These are phyloP conservation scores for Leptographium wingfieldii DNA, from an alignment of 2,329 filamentous ascomycete genomes.

Conservation along the genomic window DNA sequence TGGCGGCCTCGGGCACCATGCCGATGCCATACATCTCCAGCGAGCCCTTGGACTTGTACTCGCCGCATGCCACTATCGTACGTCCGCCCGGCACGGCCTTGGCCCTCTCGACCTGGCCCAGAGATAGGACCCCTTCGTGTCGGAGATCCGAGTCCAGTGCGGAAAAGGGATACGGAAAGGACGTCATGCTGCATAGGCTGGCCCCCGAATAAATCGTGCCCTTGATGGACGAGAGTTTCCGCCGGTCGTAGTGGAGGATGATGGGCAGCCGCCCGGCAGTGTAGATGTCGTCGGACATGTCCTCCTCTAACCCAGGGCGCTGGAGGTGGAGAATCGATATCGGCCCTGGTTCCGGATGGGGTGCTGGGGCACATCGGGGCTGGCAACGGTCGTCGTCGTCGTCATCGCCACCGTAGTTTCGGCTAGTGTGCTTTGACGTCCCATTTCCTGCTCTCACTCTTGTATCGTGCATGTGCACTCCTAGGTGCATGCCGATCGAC, in stretches of 20 bases:
- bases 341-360: conserved; percentile 68
- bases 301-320: conserved; percentile 31
- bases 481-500: conserved; percentile 71
- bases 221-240: conserved; percentile 66
- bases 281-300: conserved; percentile 68
- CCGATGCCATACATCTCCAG: conserved; percentile 69
- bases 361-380: conserved; percentile 21
- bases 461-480: conserved; percentile 72
- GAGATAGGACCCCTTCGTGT: conserved; percentile 39
- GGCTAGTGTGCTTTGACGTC: conserved; percentile 18
- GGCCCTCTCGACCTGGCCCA: conserved; percentile 38
- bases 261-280: conserved; percentile 80
- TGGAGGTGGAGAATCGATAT: conserved; percentile 72
- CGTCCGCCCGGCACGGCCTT: conserved; percentile 41
- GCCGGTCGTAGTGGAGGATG: conserved; percentile 78
- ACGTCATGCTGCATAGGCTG: conserved; percentile 58
- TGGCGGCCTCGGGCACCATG: neutral
- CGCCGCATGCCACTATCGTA: conserved; percentile 70
- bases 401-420: conserved; percentile 31
- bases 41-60: conserved; percentile 84
- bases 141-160: conserved; percentile 48
- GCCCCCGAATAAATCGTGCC: conserved; percentile 77
- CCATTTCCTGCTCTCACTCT: conserved; percentile 27
- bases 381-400: conserved; percentile 20
- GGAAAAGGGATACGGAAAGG: conserved; percentile 55